Conservation (phyloP, 306 rosid genomes). For the Cyclanthera cordifolia region DNA sequence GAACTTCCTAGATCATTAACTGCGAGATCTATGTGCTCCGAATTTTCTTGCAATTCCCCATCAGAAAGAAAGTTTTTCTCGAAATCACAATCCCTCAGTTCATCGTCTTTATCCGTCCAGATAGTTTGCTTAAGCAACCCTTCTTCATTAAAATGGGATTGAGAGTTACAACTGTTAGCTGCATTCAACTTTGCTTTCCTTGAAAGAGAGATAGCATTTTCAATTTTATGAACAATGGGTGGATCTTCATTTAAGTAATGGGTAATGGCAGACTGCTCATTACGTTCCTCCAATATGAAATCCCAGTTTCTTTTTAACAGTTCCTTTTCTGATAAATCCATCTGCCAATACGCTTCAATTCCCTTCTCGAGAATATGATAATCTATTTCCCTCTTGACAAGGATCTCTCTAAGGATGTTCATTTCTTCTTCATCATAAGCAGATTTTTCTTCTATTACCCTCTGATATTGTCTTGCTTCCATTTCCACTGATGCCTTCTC, state of each 20-base stretch:
- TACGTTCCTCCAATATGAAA: conserved; percentile 10
- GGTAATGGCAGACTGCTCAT: conserved; percentile 21
- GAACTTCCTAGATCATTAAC: conserved; percentile 14
- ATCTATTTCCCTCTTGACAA: conserved; percentile 69
- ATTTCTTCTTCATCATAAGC: conserved; percentile 87
- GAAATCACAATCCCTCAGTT: conserved; percentile 3
- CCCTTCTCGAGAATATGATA: conserved; percentile 58
- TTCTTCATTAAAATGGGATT: conserved; percentile 15
- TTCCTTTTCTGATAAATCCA: conserved; percentile 27
- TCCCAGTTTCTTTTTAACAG: conserved; percentile 22
- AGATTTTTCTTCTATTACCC: conserved; percentile 67
- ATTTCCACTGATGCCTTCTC: conserved; percentile 63
- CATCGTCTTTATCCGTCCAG: conserved; percentile 8
- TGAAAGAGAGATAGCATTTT: conserved; percentile 13
- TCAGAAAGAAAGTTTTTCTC: conserved; percentile 12
- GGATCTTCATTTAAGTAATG: conserved; percentile 23
- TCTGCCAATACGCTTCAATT: conserved; percentile 53
- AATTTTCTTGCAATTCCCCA: conserved; percentile 24
- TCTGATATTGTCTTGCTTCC: conserved; percentile 58
- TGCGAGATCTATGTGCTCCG: conserved; percentile 17
- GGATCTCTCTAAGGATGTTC: conserved; percentile 64
- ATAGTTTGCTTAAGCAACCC: not conserved
- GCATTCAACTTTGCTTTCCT: conserved; percentile 9
- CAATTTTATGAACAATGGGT: conserved; percentile 14
- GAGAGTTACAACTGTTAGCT: conserved; percentile 18